phyloP scores from a whole-genome alignment of 441 rosid species.

The Flueggea neowawraea region DNA sequence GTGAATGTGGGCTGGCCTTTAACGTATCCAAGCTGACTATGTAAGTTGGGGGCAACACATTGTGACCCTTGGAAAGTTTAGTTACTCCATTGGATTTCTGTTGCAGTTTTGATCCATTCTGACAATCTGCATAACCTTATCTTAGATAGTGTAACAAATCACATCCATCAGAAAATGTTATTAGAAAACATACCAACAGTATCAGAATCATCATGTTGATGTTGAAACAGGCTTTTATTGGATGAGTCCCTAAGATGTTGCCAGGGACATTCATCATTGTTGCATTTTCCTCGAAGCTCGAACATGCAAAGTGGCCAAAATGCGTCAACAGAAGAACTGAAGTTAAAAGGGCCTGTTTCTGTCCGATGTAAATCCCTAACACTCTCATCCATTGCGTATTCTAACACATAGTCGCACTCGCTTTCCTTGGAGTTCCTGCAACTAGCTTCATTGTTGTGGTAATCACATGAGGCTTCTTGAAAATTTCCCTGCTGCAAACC shows the following conservation, averaged over 20 bases:
- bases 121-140: slow-evolving; percentile 50
- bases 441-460: slow-evolving; percentile 19
- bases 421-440: slow-evolving; percentile 28
- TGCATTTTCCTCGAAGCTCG: slow-evolving; percentile 98
- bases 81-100: slow-evolving; percentile 24
- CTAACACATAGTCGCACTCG: slow-evolving; percentile 19
- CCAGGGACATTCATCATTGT: slow-evolving; percentile 91
- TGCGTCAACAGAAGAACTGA: slow-evolving; percentile 62
- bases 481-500: slow-evolving; percentile 22
- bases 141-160: slow-evolving; percentile 21
- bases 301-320: slow-evolving; percentile 90
- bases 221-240: slow-evolving; percentile 25
- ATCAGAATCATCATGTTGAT: slow-evolving; percentile 36
- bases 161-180: slow-evolving; percentile 9
- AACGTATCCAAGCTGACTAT: slow-evolving; percentile 71
- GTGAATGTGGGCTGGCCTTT: slow-evolving; percentile 51
- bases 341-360: slow-evolving; percentile 47
- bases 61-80: slow-evolving; percentile 26
- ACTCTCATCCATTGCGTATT: slow-evolving; percentile 30
- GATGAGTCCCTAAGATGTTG: slow-evolving; percentile 75
- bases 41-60: slow-evolving; percentile 51
- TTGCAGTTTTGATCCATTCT: slow-evolving; percentile 28
- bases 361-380: slow-evolving; percentile 16
- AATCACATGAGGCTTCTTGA: slow-evolving; percentile 22
- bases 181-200: slow-evolving; percentile 32